These are phyloP conservation scores for Aspergillus arachidicola DNA, from an alignment of 2,329 filamentous ascomycete genomes.

Conservation along the genomic window DNA sequence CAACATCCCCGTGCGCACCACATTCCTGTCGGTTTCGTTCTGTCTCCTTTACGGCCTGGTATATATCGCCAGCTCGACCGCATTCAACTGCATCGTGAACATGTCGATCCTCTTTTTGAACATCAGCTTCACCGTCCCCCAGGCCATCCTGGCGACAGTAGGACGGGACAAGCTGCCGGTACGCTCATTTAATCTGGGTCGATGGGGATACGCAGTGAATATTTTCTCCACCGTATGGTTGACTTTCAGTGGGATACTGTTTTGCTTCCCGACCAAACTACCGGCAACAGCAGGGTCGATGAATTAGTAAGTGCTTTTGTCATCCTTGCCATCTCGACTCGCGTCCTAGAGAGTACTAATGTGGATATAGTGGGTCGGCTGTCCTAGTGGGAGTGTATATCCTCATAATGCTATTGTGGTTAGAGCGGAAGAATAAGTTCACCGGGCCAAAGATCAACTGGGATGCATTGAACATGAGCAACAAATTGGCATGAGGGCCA, in stretches of 20 bases:
- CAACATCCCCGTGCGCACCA: slow-evolving; percentile 44
- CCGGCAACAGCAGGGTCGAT: slow-evolving; percentile 49
- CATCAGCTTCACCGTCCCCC: slow-evolving; percentile 45
- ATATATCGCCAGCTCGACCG: slow-evolving; percentile 37
- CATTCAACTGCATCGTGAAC: slow-evolving; percentile 46
- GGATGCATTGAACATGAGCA: slow-evolving; percentile 6
- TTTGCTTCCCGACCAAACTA: slow-evolving; percentile 47
- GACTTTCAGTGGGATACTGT: slow-evolving; percentile 48
- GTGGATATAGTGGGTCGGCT: slow-evolving; percentile 28
- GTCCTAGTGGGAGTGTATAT: slow-evolving; percentile 39
- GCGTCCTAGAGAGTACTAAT: not conserved
- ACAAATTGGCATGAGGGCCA: not conserved
- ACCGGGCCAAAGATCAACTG: slow-evolving; percentile 15
- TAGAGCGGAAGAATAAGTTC: slow-evolving; percentile 13
- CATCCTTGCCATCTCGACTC: slow-evolving; percentile 21
- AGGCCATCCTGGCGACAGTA: slow-evolving; percentile 46
- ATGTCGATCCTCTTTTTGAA: slow-evolving; percentile 40
- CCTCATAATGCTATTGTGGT: slow-evolving; percentile 10
- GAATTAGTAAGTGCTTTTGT: slow-evolving; percentile 43
- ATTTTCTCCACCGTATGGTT: slow-evolving; percentile 49
- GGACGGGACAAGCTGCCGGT: slow-evolving; percentile 27
- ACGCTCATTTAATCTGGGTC: slow-evolving; percentile 36
- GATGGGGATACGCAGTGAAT: slow-evolving; percentile 41
- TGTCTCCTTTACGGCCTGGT: slow-evolving; percentile 44
- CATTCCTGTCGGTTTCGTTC: slow-evolving; percentile 46